Evolutionary conservation across 176 grass and related monocot species (phyloP).

Genomic region (Themeda triandra): DNA sequence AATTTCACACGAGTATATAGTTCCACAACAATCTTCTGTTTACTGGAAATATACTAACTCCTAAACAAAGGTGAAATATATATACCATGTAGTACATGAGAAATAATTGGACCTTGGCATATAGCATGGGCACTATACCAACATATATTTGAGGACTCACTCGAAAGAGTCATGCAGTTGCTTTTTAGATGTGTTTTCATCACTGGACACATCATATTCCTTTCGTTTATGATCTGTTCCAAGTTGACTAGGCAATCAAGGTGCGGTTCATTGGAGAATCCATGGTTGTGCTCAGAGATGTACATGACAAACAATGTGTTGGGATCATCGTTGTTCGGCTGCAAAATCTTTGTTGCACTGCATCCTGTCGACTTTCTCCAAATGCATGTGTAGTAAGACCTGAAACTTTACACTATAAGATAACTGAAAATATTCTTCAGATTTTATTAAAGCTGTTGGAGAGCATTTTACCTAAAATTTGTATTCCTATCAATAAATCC

Average conservation of each 20-base stretch:
- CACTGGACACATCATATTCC: neutral
- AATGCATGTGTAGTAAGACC: neutral
- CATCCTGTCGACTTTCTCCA: neutral
- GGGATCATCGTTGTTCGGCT: neutral
- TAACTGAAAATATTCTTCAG: neutral
- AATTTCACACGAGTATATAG: too few relatives aligned
- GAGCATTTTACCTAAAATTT: too few relatives aligned
- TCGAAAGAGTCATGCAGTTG: neutral
- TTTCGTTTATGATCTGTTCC: neutral
- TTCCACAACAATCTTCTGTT: too few relatives aligned
- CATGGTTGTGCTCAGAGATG: constrained; percentile 1
- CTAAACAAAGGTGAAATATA: too few relatives aligned
- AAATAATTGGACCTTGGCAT: too few relatives aligned
- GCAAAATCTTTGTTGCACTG: constrained; percentile 1
- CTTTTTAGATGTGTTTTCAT: neutral
- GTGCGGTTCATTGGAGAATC: neutral
- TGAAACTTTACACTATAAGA: neutral
- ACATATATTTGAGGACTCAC: too few relatives aligned
- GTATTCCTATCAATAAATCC: too few relatives aligned
- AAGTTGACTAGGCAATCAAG: neutral
- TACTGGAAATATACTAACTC: too few relatives aligned
- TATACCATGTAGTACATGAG: too few relatives aligned
- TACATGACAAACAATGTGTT: neutral
- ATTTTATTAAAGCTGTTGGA: too few relatives aligned
- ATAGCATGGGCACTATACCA: too few relatives aligned